A percentile compares a stretch with the other conserved stretches of the same genome.
These are phyloP conservation scores for Globisporangium yorkense DNA, from an alignment of 352 stramenopile species.

Conservation along the genomic window DNA sequence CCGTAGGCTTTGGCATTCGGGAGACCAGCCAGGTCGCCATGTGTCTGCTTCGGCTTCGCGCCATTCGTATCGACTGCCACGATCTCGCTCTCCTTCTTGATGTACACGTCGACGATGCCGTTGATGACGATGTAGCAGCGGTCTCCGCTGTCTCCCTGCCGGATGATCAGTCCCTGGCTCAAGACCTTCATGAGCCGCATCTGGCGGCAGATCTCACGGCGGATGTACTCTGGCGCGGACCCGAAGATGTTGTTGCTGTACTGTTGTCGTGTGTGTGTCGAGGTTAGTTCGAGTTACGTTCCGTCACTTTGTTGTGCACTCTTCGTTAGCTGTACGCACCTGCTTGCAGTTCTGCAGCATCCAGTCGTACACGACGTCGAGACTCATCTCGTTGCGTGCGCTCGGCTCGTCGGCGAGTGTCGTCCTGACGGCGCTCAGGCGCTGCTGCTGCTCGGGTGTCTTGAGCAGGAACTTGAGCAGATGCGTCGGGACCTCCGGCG, in stretches of 20 bases:
- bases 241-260: slow-evolving; percentile 84
- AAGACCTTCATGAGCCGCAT: slow-evolving; percentile 64
- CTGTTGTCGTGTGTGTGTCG: slow-evolving; percentile 5
- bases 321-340: slow-evolving; percentile 8
- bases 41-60: slow-evolving; percentile 6
- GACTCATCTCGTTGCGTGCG: slow-evolving; percentile 53
- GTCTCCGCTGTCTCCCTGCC: slow-evolving; percentile 64
- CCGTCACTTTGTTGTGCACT: not conserved
- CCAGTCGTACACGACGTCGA: slow-evolving; percentile 70
- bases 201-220: slow-evolving; percentile 69
- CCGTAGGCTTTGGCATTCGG: slow-evolving; percentile 33
- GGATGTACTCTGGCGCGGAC: slow-evolving; percentile 65
- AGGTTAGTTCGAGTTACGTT: not conserved
- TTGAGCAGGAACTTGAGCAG: slow-evolving; percentile 55
- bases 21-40: not conserved
- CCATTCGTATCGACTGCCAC: not conserved
- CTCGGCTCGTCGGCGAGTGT: slow-evolving; percentile 49
- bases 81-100: slow-evolving; percentile 47
- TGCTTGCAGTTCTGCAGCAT: slow-evolving; percentile 80
- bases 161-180: slow-evolving; percentile 52
- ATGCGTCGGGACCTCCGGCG: slow-evolving; percentile 34
- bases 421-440: slow-evolving; percentile 40
- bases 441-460: slow-evolving; percentile 42
- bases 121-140: slow-evolving; percentile 79
- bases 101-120: slow-evolving; percentile 64